Evolutionary conservation across 495 filamentous ascomycete genomes (phyloP), one percentile per base, ranked within the genome.

Genomic region (Amniculicola lignicola): DNA sequence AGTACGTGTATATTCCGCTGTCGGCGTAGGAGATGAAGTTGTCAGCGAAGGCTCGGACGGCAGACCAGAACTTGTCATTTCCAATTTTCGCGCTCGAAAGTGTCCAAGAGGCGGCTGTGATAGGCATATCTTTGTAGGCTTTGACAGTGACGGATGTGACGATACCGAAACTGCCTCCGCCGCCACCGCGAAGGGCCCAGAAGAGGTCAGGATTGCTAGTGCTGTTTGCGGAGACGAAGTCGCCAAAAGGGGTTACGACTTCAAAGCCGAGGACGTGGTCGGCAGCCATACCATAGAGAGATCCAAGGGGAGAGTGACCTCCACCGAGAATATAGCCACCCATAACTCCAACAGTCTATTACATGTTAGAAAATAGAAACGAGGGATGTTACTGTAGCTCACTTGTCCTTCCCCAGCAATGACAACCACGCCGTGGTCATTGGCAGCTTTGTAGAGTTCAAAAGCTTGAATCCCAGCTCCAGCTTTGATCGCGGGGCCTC

Each of bases 341-440:
- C 51, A 54, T 52, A 10, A 63, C 36, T 24, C 63, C 59, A 11
- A 66, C 63, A 39, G 54, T 66, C 61, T 63, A 31, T 15, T 16
- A 21, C n/a, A 31, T 5, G 43, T 57, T 44, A 57, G 51, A 4
- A 72, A 38, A 79, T 74, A 18, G 35, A 21, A 33, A 31, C 2
- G n/a, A 29, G 9, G 9, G 24, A 22, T 22, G 10, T 3, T 7
- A 24, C 2, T n/a, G 39, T 41, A 10, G 12, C 57, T 18, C 52
- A 56, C 58, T 36, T 61, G 58, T 36, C 56, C 50, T 42, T 55
- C 43, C n/a, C 62, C 62, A 9, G 42, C 62, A 4, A 65, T 53
- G 4, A 61, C 62, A 5, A 65, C 25, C 2, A 59, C 38, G 25
- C 54, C 54, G 33, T 57, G 38, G 24, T 46, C 53, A 33, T 54